These are phyloP conservation scores for Plasmopara viticola DNA, from an alignment of 352 stramenopile genomes.

Conservation along the genomic window DNA sequence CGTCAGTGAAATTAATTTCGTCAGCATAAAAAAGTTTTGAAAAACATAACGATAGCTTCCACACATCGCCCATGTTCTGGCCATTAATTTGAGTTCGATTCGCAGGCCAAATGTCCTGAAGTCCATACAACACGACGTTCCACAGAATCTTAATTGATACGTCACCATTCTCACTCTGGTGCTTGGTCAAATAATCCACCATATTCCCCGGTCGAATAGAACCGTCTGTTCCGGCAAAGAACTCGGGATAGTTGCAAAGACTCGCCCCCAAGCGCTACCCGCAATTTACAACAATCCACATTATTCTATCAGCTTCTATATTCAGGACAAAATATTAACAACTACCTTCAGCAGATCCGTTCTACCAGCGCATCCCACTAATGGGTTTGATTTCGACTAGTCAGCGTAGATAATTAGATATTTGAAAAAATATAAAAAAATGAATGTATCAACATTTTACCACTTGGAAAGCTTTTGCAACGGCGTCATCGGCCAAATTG, in stretches of 20 bases:
- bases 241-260: constrained; percentile 69
- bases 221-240: constrained; percentile 44
- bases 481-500: constrained; percentile 48
- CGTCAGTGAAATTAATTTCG: constrained; percentile 1
- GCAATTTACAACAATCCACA: constrained; percentile 3
- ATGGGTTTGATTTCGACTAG: constrained; percentile 52
- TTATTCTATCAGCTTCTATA: constrained; percentile 1
- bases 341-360: constrained; percentile 66
- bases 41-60: constrained; percentile 48
- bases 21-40: too few relatives aligned
- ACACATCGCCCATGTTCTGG: constrained; percentile 84
- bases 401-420: constrained; percentile 3
- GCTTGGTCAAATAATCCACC: constrained; percentile 66
- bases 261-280: constrained; percentile 52
- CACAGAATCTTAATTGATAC: constrained; percentile 67
- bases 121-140: constrained; percentile 72
- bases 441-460: constrained; percentile 13
- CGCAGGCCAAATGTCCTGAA: constrained; percentile 81
- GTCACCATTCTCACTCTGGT: constrained; percentile 45
- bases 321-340: background rate
- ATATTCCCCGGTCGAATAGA: constrained; percentile 64
- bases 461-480: constrained; percentile 79
- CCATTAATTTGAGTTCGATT: constrained; percentile 63
- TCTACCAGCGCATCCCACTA: constrained; percentile 66
- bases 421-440: background rate